phyloP scores from a whole-genome alignment of 75 land plant genomes.

The Adiantum capillusveneris region DNA sequence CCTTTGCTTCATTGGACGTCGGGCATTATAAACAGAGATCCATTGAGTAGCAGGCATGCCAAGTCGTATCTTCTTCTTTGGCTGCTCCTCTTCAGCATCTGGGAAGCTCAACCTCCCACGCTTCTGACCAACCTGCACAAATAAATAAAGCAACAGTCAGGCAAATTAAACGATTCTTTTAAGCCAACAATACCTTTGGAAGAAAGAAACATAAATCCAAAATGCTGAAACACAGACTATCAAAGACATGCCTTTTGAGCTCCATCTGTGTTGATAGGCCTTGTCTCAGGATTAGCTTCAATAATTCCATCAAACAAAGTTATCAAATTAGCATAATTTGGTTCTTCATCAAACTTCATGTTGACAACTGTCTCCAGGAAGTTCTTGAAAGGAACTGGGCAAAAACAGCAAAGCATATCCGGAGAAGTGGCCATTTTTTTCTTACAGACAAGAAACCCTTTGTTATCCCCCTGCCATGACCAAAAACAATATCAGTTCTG shows the following conservation, averaged over 20 bases:
- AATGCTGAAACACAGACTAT: not conserved
- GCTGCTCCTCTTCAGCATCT: slow-evolving; percentile 84
- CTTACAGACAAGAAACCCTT: slow-evolving; percentile 93
- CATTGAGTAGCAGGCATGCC: slow-evolving; percentile 98
- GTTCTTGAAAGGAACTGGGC: slow-evolving; percentile 75
- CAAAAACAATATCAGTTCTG: not conserved
- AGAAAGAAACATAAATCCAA: not conserved
- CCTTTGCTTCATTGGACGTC: slow-evolving; percentile 94
- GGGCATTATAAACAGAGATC: slow-evolving; percentile 92
- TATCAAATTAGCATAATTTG: slow-evolving; percentile 82
- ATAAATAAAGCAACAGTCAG: slow-evolving; percentile 2
- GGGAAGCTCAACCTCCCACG: slow-evolving; percentile 63
- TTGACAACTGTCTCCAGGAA: slow-evolving; percentile 94
- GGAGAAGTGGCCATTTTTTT: slow-evolving; percentile 97
- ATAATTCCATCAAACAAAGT: slow-evolving; percentile 71
- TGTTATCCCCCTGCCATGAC: slow-evolving; percentile 74
- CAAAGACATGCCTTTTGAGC: slow-evolving; percentile 65
- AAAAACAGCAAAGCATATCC: slow-evolving; percentile 85
- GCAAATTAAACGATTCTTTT: not conserved
- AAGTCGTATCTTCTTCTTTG: slow-evolving; percentile 77
- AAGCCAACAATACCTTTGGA: not conserved
- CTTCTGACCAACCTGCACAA: slow-evolving; percentile 85
- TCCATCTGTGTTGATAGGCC: slow-evolving; percentile 95
- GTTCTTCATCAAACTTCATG: slow-evolving; percentile 97
- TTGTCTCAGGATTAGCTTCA: slow-evolving; percentile 77